Evolutionary conservation across 2,329 filamentous ascomycete species (phyloP).

Genomic region (Penicillium sp.): DNA sequence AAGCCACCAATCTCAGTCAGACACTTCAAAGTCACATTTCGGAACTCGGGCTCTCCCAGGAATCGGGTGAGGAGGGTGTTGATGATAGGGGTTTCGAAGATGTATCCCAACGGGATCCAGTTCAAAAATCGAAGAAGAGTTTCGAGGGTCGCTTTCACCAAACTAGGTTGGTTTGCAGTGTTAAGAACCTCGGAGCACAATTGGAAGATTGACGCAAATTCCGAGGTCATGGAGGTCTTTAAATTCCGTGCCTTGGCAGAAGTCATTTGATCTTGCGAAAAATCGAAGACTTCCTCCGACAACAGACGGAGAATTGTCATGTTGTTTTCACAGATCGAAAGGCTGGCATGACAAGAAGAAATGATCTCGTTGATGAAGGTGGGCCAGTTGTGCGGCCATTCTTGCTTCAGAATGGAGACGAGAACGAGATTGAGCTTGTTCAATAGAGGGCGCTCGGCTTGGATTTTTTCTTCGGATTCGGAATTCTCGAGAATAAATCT

Average conservation of each 20-base stretch:
- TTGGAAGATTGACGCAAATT: constrained; percentile 98
- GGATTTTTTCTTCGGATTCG: constrained; percentile 81
- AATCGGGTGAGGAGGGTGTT: constrained; percentile 91
- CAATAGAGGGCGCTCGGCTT: constrained; percentile 79
- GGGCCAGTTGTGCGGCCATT: constrained; percentile 99
- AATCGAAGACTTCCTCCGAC: constrained; percentile 98
- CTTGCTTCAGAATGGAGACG: constrained; percentile 96
- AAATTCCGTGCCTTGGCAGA: constrained; percentile 93
- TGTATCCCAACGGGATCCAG: constrained; percentile 98
- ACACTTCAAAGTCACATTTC: constrained; percentile 94
- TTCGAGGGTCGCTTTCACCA: constrained; percentile 95
- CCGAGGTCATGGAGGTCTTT: constrained; percentile 97
- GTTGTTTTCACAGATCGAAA: constrained; percentile 99
- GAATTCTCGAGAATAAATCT: constrained; percentile 97
- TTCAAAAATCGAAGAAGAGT: constrained; percentile 95
- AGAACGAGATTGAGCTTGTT: constrained; percentile 99
- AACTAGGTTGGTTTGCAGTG: constrained; percentile 79
- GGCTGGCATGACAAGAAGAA: constrained; percentile 86
- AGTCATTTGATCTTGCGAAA: constrained; percentile 99
- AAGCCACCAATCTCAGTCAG: constrained; percentile 95
- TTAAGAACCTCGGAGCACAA: constrained; percentile 93
- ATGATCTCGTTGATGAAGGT: constrained; percentile 99
- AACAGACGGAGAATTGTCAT: constrained; percentile 95
- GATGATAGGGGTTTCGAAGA: constrained; percentile 96
- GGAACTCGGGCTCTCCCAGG: constrained; percentile 88